These are phyloP conservation scores for Thielaviopsis cerberus DNA, from an alignment of 2,329 filamentous ascomycete species.

Conservation along the genomic window DNA sequence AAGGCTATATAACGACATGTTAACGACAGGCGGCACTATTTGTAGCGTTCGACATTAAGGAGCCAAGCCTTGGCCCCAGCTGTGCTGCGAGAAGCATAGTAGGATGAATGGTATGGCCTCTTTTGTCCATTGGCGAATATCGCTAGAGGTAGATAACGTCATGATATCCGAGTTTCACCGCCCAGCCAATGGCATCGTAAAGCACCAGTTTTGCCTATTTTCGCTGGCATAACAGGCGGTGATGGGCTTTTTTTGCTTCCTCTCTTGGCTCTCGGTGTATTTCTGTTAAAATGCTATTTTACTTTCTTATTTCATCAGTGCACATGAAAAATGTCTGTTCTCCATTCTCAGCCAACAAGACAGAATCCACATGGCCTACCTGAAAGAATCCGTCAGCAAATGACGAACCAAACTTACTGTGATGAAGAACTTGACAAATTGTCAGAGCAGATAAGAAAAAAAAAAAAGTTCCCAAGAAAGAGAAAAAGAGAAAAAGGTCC, in stretches of 20 bases:
- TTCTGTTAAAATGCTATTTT: too few relatives aligned
- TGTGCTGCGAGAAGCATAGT: background rate
- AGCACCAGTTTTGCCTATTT: background rate
- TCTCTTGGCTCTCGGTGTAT: too few relatives aligned
- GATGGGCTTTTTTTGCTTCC: too few relatives aligned
- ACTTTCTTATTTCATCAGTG: too few relatives aligned
- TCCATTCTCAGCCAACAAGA: too few relatives aligned
- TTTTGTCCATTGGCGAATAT: background rate
- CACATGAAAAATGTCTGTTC: too few relatives aligned
- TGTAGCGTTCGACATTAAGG: background rate
- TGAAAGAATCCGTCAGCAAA: too few relatives aligned
- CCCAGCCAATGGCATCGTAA: background rate
- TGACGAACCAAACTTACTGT: too few relatives aligned
- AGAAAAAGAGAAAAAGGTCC: background rate
- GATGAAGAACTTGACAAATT: background rate
- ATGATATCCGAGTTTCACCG: background rate
- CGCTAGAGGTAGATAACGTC: background rate
- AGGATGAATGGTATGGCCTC: background rate
- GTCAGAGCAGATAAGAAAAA: too few relatives aligned
- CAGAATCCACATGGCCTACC: too few relatives aligned
- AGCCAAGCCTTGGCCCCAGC: background rate
- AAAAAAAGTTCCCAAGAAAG: background rate
- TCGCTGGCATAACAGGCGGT: background rate
- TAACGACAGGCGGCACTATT: background rate
- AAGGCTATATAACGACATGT: background rate